Percentiles rank a stretch among this genome's conserved stretches.
These are phyloP conservation scores for Skeletonema menzelii DNA, from an alignment of 108 stramenopile species.

Conservation along the genomic window DNA sequence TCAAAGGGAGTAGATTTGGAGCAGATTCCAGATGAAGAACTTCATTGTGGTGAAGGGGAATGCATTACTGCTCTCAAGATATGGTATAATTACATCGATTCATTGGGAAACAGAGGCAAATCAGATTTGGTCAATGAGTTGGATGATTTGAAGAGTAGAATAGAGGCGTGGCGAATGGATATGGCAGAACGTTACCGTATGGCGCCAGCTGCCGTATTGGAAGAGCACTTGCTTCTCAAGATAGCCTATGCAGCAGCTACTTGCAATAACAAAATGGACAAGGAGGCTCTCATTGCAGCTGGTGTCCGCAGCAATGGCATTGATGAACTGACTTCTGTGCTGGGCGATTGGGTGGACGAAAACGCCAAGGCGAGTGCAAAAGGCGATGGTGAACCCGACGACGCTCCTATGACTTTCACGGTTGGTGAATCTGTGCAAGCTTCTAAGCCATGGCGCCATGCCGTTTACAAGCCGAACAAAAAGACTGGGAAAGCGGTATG, in stretches of 20 bases:
- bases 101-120: conserved; percentile 32
- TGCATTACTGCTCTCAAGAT: conserved; percentile 65
- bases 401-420: conserved; percentile 5
- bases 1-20: conserved; percentile 53
- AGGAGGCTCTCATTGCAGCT: conserved; percentile 53
- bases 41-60: conserved; percentile 75
- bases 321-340: conserved; percentile 47
- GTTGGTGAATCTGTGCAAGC: conserved; percentile 30
- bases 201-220: conserved; percentile 70
- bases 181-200: conserved; percentile 57
- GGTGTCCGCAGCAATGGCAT: conserved; percentile 67
- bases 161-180: conserved; percentile 67
- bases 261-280: conserved; percentile 37
- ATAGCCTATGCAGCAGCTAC: conserved; percentile 67
- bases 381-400: background rate
- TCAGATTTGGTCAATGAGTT: conserved; percentile 50
- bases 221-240: conserved; percentile 59
- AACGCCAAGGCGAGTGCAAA: conserved; percentile 3
- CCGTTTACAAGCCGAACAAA: conserved; percentile 71
- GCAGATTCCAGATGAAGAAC: conserved; percentile 65
- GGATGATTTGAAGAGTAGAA: conserved; percentile 56
- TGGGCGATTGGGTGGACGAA: conserved; percentile 58
- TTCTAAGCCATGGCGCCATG: conserved; percentile 57
- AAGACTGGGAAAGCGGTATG: conserved; percentile 75
- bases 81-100: conserved; percentile 63